A percentile compares a stretch with the other conserved stretches of the same genome.
Conservation (phyloP, 371 early-diverging fungal genomes). For the Mortierella sp. region DNA sequence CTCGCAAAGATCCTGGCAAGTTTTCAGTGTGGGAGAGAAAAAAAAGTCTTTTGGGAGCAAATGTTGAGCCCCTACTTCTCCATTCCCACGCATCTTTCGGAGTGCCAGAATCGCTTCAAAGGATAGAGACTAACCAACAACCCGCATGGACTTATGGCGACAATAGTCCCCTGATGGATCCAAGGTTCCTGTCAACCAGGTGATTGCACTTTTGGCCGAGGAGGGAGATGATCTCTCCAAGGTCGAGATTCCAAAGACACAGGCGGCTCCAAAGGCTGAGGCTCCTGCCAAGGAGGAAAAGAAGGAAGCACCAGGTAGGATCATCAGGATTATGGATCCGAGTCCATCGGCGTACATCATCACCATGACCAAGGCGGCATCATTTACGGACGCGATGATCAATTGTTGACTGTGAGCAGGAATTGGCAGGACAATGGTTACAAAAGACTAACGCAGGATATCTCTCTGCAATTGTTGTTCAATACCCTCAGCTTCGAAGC, state of each 20-base stretch:
- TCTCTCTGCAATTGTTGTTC: background rate
- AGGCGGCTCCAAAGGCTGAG: conserved; percentile 43
- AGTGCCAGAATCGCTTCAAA: background rate
- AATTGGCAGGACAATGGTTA: no score
- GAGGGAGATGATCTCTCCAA: conserved; percentile 87
- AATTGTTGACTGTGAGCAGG: no score
- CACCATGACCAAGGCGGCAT: no score
- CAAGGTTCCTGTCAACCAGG: conserved; percentile 71
- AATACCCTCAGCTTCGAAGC: conserved; percentile 58
- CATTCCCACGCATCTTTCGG: conserved; percentile 18
- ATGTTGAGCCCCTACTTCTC: no score
- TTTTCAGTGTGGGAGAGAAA: background rate
- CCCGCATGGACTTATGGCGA: background rate
- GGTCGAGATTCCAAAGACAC: conserved; percentile 70
- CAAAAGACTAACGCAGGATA: background rate
- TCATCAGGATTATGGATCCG: background rate
- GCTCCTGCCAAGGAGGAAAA: conserved; percentile 50
- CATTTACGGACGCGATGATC: no score
- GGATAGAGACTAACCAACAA: background rate
- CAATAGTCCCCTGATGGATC: conserved; percentile 65
- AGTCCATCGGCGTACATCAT: no score
- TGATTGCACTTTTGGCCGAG: conserved; percentile 91
- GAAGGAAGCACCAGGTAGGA: conserved; percentile 57
- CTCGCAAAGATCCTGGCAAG: conserved; percentile 89
- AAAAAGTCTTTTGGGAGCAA: background rate